Conservation (phyloP, 1,284 basidiomycete species). For the Ceratobasidium sp. region DNA sequence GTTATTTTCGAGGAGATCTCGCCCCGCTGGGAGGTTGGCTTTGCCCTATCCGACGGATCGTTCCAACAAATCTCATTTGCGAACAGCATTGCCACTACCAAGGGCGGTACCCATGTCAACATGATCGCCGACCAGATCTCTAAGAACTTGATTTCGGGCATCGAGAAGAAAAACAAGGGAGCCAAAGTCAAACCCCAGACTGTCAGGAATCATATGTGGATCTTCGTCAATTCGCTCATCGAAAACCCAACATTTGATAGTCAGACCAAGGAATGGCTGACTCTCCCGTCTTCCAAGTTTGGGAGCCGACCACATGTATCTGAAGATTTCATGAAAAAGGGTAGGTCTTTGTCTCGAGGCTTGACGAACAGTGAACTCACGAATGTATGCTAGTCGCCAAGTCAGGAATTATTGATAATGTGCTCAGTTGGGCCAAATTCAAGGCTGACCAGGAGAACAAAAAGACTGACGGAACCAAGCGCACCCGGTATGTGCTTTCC, state of each 20-base stretch:
- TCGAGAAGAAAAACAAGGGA: slow-evolving; percentile 96
- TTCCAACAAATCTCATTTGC: slow-evolving; percentile 97
- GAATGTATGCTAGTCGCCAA: slow-evolving; percentile 70
- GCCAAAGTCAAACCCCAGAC: slow-evolving; percentile 90
- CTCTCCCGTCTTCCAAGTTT: slow-evolving; percentile 87
- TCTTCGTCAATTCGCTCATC: slow-evolving; percentile 93
- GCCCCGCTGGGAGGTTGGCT: slow-evolving; percentile 93
- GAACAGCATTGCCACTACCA: slow-evolving; percentile 96
- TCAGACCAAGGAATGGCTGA: slow-evolving; percentile 98
- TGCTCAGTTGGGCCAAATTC: slow-evolving; percentile 94
- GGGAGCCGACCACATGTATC: slow-evolving; percentile 79
- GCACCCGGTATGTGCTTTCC: slow-evolving; percentile 67
- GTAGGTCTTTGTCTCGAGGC: slow-evolving; percentile 54
- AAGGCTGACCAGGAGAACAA: slow-evolving; percentile 96
- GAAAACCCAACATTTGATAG: slow-evolving; percentile 99
- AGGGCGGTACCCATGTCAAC: slow-evolving; percentile 94
- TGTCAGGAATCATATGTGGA: slow-evolving; percentile 98
- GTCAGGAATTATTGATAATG: slow-evolving; percentile 88
- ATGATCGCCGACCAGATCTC: slow-evolving; percentile 88
- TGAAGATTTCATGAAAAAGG: slow-evolving; percentile 96
- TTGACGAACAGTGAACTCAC: slow-evolving; percentile 18
- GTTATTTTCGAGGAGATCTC: slow-evolving; percentile 83
- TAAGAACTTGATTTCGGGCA: slow-evolving; percentile 77
- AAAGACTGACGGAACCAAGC: slow-evolving; percentile 95
- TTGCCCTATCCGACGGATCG: slow-evolving; percentile 88